Percentiles rank a stretch among this genome's conserved stretches.
Conservation (phyloP, 257 asterid species). For the Echium plantagineum region DNA sequence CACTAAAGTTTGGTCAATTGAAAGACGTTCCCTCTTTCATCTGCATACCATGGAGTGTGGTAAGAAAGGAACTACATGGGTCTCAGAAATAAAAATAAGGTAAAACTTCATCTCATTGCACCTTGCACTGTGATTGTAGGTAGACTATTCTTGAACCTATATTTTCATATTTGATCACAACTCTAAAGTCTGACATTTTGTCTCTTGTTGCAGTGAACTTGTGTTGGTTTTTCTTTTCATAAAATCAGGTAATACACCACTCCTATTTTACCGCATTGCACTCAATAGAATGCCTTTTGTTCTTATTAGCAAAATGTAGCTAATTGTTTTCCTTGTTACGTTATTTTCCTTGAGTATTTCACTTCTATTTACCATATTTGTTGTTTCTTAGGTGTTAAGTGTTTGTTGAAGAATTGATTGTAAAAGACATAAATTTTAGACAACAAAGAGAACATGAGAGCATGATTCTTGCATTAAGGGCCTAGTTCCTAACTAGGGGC, state of each 20-base stretch:
- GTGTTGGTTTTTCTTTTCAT: neutral
- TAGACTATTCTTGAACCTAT: neutral
- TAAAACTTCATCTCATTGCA: no score
- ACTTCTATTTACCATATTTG: neutral
- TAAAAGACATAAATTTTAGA: no score
- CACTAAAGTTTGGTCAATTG: no score
- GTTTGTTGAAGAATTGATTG: no score
- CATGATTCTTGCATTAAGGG: neutral
- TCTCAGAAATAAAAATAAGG: no score
- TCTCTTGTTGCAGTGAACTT: neutral
- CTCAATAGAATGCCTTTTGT: neutral
- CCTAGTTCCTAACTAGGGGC: neutral
- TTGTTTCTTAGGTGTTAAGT: neutral
- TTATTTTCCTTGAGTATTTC: neutral
- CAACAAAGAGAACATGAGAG: neutral
- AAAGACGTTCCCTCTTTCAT: no score
- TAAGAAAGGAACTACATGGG: no score
- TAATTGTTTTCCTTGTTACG: neutral
- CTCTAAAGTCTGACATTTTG: neutral
- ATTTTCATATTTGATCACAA: neutral
- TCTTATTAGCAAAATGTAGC: neutral
- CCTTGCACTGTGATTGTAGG: no score
- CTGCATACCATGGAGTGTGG: no score
- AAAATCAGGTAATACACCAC: neutral
- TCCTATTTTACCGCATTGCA: no score